These are phyloP conservation scores for Kuraishia ogatae DNA, from an alignment of 805 yeast genomes.

Conservation along the genomic window DNA sequence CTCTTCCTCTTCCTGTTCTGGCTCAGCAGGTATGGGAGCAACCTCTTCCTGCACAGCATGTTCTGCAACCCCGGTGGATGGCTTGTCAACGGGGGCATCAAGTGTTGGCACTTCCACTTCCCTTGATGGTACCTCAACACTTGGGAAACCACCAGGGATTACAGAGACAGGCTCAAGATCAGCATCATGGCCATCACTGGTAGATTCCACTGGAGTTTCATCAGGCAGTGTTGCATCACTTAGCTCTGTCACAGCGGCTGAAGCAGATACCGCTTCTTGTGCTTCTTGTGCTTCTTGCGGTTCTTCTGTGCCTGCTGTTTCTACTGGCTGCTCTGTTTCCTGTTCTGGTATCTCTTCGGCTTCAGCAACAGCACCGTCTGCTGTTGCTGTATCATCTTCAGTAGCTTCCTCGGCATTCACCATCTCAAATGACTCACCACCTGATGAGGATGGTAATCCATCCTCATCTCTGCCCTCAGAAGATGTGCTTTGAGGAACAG, in stretches of 20 bases:
- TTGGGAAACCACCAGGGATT: not conserved
- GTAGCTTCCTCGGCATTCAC: constrained; percentile 38
- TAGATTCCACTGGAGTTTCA: not conserved
- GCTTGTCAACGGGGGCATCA: not conserved
- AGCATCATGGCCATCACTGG: not conserved
- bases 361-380: constrained; percentile 1
- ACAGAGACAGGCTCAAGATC: constrained; percentile 1
- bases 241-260: not conserved
- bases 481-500: not conserved
- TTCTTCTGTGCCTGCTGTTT: not conserved
- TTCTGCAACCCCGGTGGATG: constrained; percentile 8
- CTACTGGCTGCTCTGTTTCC: constrained; percentile 8
- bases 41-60: constrained; percentile 1
- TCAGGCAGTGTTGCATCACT: not conserved
- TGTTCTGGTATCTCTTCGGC: constrained; percentile 4
- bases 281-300: constrained; percentile 4
- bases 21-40: not conserved
- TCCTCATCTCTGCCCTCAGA: not conserved
- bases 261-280: too few relatives aligned
- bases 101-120: not conserved
- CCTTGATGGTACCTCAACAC: not conserved
- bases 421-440: constrained; percentile 43
- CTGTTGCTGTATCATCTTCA: not conserved
- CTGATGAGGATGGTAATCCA: constrained; percentile 1
- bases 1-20: not conserved